A percentile compares a stretch with the other conserved stretches of the same genome.
Evolutionary conservation across 495 filamentous ascomycete genomes (phyloP).

Genomic region (Aspergillus cristatus): DNA sequence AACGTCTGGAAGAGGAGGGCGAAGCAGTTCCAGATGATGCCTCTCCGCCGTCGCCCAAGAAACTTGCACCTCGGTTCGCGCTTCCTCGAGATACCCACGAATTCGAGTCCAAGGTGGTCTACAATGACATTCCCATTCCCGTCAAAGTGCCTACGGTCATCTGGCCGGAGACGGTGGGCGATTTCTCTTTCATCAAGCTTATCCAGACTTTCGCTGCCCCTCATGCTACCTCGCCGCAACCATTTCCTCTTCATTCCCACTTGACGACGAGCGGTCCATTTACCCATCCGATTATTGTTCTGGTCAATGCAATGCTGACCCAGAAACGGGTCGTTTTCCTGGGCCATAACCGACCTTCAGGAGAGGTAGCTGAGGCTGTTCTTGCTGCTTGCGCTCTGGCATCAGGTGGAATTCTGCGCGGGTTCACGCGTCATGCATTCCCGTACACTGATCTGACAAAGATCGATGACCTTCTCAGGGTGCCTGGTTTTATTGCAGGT

Average conservation of each 20-base stretch:
- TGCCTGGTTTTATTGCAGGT: slow-evolving; percentile 95
- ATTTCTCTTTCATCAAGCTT: slow-evolving; percentile 94
- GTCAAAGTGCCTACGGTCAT: slow-evolving; percentile 91
- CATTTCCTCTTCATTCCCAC: slow-evolving; percentile 82
- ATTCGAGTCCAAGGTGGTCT: slow-evolving; percentile 88
- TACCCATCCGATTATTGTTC: slow-evolving; percentile 46
- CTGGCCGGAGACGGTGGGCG: slow-evolving; percentile 91
- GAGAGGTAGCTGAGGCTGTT: slow-evolving; percentile 91
- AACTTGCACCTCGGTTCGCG: slow-evolving; percentile 42
- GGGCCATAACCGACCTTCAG: slow-evolving; percentile 87
- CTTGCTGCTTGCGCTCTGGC: slow-evolving; percentile 87
- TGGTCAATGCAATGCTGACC: slow-evolving; percentile 64
- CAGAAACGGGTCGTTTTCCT: slow-evolving; percentile 96
- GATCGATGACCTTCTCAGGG: slow-evolving; percentile 89
- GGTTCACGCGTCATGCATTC: slow-evolving; percentile 96
- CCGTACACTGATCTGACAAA: slow-evolving; percentile 98
- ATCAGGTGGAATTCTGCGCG: slow-evolving; percentile 86
- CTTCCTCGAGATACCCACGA: slow-evolving; percentile 93
- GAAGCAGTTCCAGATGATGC: slow-evolving; percentile 16
- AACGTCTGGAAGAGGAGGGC: slow-evolving; percentile 43
- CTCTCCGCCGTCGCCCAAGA: slow-evolving; percentile 40
- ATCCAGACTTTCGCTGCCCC: slow-evolving; percentile 85
- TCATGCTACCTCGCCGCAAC: slow-evolving; percentile 71
- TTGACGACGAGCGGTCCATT: slow-evolving; percentile 80
- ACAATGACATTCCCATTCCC: slow-evolving; percentile 89